These are phyloP conservation scores for Candolleomyces eurysporus DNA, from an alignment of 768 basidiomycete species.

Conservation along the genomic window DNA sequence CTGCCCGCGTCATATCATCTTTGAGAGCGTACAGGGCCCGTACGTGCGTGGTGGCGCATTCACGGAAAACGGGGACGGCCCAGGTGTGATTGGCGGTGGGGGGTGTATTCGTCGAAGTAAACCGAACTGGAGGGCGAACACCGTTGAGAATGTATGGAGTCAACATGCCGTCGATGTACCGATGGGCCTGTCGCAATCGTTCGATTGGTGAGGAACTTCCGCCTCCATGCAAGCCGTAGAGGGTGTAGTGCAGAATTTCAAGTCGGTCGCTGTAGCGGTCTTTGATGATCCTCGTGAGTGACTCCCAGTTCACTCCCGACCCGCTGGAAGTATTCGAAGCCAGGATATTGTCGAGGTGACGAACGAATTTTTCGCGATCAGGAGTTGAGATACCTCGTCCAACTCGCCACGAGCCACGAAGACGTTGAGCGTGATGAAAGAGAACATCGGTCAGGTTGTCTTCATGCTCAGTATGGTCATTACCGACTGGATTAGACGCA, in stretches of 20 bases:
- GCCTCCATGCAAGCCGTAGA: slow-evolving; percentile 14
- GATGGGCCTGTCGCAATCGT: slow-evolving; percentile 20
- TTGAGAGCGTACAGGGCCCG: slow-evolving; percentile 14
- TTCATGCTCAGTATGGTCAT: background rate
- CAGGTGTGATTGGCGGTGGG: slow-evolving; percentile 18
- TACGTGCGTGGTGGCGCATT: slow-evolving; percentile 32
- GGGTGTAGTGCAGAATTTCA: slow-evolving; percentile 34
- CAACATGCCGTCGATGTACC: slow-evolving; percentile 30
- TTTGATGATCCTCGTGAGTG: slow-evolving; percentile 32
- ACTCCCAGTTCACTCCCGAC: slow-evolving; percentile 42
- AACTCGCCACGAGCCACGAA: background rate
- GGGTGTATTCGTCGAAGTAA: background rate
- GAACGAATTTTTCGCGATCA: background rate
- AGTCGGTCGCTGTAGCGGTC: slow-evolving; percentile 42
- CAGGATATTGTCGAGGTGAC: background rate
- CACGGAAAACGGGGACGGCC: slow-evolving; percentile 31
- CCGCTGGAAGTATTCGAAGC: too few relatives aligned
- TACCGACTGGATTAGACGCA: too few relatives aligned
- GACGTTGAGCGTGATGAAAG: background rate
- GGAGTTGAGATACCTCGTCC: background rate
- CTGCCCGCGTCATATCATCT: slow-evolving; percentile 19
- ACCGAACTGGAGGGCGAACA: slow-evolving; percentile 10
- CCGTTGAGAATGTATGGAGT: slow-evolving; percentile 28
- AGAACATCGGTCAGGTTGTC: background rate
- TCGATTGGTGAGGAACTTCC: background rate